Base-by-base conservation (phyloP, 2,329 filamentous ascomycete genomes). In the Clonostachys rhizophaga region DNA sequence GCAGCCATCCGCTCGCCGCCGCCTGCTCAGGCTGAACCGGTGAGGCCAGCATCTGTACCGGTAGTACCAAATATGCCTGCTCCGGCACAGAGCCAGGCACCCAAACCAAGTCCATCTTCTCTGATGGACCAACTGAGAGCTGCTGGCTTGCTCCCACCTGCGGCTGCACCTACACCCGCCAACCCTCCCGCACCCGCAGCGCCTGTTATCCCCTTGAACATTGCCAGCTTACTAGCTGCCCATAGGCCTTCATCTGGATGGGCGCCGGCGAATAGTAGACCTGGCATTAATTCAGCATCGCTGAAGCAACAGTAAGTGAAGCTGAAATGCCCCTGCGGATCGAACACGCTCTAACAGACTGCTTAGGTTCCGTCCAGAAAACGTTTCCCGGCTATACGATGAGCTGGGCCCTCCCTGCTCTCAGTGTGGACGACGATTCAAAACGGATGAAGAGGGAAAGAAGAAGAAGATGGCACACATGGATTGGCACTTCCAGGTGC, bases 401-500 rank as follows among this genome's bases (percentile, higher is more conserved):
- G 82, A 86, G 17, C 81, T 90, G 37, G 89, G 92, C 1, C 88
- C 91, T 49, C 88, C 91, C 48, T 99, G 94, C 64, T 89, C 86
- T 12, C 92, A 92, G 49, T 99, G 94, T 62, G 94, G 92, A 20
- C 82, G 91, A 50, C 85, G 94, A 3, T 99, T 99, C 65, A 79
- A 79, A 46, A 80, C 81, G 5, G 88, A 89, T 43, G 81, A 84
- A 12, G 83, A 88, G 53, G 92, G 92, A 12, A 87, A 83, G 58
- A 84, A 86, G 61, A 88, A 87, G 72, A 97, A 97, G 71, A 89
- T 86, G 20, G 83, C 86, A 4, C 94, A 99, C 63, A 85, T 99
- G 75, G 94, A 99, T 67, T 99, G 94, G 94, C 94, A 99, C 67
- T 99, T 99, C 70, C 85, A 87, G 48, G 91, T 92, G 20, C 92